phyloP scores from a whole-genome alignment of 805 yeast species.

The Metschnikowia dekortorum region DNA sequence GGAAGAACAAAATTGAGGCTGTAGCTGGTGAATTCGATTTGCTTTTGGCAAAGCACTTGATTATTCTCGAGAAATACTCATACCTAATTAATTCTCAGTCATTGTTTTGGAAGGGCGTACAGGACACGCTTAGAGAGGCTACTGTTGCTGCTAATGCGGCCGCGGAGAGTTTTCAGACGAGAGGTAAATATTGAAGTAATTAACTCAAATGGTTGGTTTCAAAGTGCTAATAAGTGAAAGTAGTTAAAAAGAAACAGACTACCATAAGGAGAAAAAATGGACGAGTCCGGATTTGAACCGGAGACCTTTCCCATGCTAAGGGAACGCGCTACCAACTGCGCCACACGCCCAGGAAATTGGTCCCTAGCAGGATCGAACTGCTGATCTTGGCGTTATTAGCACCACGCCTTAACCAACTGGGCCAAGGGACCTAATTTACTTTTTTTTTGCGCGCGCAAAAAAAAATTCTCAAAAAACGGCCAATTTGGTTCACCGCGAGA shows the following conservation, averaged over 20 bases:
- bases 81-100: slow-evolving; percentile 21
- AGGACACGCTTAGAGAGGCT: slow-evolving; percentile 10
- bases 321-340: slow-evolving; percentile 83
- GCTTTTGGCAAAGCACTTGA: slow-evolving; percentile 25
- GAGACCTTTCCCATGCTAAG: slow-evolving; percentile 79
- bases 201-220: no score
- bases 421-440: slow-evolving; percentile 7
- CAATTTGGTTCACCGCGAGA: no score
- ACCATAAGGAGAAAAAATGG: slow-evolving; percentile 42
- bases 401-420: slow-evolving; percentile 44
- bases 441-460: not conserved
- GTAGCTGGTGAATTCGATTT: slow-evolving; percentile 19
- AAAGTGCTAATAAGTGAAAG: not conserved
- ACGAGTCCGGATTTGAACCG: slow-evolving; percentile 74
- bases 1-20: slow-evolving; percentile 7
- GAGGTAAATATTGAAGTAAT: not conserved
- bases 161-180: not conserved
- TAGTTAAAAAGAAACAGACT: not conserved
- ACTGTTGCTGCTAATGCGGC: not conserved
- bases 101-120: slow-evolving; percentile 24
- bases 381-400: slow-evolving; percentile 64
- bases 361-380: slow-evolving; percentile 89
- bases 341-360: slow-evolving; percentile 68
- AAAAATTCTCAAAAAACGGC: not conserved
- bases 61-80: slow-evolving; percentile 26